Evolutionary conservation across 2,329 filamentous ascomycete species (phyloP).

Genomic region (Didymella lethalis): DNA sequence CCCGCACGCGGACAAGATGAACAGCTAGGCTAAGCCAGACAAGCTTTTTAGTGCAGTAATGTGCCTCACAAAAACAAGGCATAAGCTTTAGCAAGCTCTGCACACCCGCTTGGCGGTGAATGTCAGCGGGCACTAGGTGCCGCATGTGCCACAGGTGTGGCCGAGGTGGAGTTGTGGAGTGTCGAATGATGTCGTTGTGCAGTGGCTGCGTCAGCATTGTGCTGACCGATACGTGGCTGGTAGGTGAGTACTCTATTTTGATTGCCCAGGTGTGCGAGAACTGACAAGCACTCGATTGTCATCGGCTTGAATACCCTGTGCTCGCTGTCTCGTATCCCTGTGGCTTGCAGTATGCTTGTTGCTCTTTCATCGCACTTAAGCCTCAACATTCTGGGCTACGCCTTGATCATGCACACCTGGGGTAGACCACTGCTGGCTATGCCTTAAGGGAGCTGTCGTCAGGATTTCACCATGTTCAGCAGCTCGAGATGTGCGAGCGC

Average conservation of each 20-base stretch:
- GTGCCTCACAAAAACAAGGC: conserved; percentile 33
- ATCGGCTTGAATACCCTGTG: not conserved
- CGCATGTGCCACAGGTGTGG: conserved; percentile 19
- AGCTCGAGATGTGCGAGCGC: not conserved
- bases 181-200: conserved; percentile 25
- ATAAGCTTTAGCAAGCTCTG: conserved; percentile 42
- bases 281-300: not conserved
- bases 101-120: conserved; percentile 37
- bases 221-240: not conserved
- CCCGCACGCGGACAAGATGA: conserved; percentile 14
- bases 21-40: conserved; percentile 24
- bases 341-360: not conserved
- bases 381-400: not conserved
- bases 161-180: conserved; percentile 1
- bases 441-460: not conserved
- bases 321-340: not conserved
- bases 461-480: not conserved
- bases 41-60: conserved; percentile 42
- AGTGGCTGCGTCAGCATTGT: conserved; percentile 20
- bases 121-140: not conserved
- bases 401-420: not conserved
- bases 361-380: not conserved
- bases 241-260: not conserved
- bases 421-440: not conserved
- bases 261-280: not conserved